Evolutionary conservation across 164 flowering plant species (phyloP).

Genomic region (Santalum album): DNA sequence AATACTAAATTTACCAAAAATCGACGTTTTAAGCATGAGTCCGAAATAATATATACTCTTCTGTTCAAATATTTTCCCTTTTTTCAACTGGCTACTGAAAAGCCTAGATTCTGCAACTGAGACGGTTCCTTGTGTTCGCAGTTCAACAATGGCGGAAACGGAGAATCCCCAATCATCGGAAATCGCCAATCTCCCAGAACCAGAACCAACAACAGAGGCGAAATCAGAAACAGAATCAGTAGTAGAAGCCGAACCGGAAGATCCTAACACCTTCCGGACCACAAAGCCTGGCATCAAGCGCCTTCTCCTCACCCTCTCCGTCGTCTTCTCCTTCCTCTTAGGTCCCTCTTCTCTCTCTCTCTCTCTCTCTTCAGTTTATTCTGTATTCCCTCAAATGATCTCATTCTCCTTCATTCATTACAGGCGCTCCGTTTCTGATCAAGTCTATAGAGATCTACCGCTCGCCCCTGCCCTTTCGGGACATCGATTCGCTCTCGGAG

Average conservation of each 20-base stretch:
- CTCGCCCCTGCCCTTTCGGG: slow-evolving; percentile 70
- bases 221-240: background rate
- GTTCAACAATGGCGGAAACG: slow-evolving; percentile 1
- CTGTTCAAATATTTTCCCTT: too few relatives aligned
- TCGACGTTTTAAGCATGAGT: too few relatives aligned
- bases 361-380: background rate
- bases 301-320: slow-evolving; percentile 47
- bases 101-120: too few relatives aligned
- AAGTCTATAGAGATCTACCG: slow-evolving; percentile 85
- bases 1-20: too few relatives aligned
- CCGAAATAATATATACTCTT: too few relatives aligned
- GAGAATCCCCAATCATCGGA: background rate
- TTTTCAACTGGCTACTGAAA: too few relatives aligned
- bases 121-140: too few relatives aligned
- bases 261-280: slow-evolving; percentile 32
- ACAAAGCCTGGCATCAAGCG: slow-evolving; percentile 79
- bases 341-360: slow-evolving; percentile 33
- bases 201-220: too few relatives aligned
- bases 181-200: background rate
- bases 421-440: slow-evolving; percentile 69
- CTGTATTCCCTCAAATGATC: background rate
- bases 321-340: slow-evolving; percentile 65
- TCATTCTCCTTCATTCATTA: background rate
- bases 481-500: slow-evolving; percentile 49
- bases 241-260: background rate